Evolutionary conservation across 768 basidiomycete species (phyloP).

Genomic region (Suillus fuscotomentosus): DNA sequence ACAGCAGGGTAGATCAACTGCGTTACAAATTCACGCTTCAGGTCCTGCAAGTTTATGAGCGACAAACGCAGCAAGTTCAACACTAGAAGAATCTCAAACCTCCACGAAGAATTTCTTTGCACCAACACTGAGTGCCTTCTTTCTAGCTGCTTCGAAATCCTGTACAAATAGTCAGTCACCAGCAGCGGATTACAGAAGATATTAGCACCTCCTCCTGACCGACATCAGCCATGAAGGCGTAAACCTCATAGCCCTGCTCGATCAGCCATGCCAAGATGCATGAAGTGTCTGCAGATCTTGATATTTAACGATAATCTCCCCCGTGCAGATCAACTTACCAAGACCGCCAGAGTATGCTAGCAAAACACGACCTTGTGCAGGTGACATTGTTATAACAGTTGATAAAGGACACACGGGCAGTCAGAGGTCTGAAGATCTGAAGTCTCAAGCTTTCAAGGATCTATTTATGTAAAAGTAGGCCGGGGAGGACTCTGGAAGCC

Average conservation of each 20-base stretch:
- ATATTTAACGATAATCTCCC: neutral
- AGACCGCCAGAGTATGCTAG: slow-evolving; percentile 98
- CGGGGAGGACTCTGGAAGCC: neutral
- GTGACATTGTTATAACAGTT: neutral
- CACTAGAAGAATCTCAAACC: slow-evolving; percentile 36
- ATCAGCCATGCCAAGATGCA: slow-evolving; percentile 99
- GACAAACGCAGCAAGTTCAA: neutral
- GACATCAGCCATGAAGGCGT: slow-evolving; percentile 96
- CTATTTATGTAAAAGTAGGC: neutral
- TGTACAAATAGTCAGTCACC: slow-evolving; percentile 29
- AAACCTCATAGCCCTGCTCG: slow-evolving; percentile 96
- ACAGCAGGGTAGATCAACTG: slow-evolving; percentile 98
- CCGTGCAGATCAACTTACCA: slow-evolving; percentile 52
- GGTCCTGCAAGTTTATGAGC: slow-evolving; percentile 54
- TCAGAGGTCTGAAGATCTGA: neutral
- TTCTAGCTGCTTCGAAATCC: slow-evolving; percentile 92
- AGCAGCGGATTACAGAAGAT: neutral
- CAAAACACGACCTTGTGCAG: slow-evolving; percentile 74
- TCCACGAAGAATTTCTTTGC: slow-evolving; percentile 96
- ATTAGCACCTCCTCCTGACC: slow-evolving; percentile 79
- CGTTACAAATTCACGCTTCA: slow-evolving; percentile 92
- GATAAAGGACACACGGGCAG: neutral
- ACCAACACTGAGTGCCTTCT: slow-evolving; percentile 87
- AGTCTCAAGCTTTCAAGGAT: neutral
- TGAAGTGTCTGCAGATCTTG: slow-evolving; percentile 74